These are phyloP conservation scores for Suillus discolor DNA, from an alignment of 768 basidiomycete species.

Conservation along the genomic window DNA sequence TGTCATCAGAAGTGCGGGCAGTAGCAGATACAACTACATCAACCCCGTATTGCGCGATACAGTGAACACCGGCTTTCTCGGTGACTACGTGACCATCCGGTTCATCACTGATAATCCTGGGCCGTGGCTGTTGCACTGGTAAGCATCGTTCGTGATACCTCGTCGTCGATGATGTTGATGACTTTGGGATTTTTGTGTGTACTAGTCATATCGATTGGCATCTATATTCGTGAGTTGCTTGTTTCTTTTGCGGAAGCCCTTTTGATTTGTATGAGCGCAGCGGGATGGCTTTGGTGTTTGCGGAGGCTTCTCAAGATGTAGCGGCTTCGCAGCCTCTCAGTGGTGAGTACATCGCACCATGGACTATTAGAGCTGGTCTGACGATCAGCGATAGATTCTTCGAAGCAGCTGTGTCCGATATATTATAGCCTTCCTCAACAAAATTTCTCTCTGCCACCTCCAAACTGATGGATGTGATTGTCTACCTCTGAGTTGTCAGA, in stretches of 20 bases:
- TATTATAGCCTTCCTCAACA: constrained; percentile 1
- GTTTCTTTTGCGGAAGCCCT: background rate
- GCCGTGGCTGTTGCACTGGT: constrained; percentile 3
- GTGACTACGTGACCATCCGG: background rate
- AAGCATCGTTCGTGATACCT: background rate
- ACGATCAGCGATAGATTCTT: background rate
- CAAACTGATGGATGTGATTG: background rate
- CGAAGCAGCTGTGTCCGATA: constrained; percentile 1
- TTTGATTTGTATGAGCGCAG: background rate
- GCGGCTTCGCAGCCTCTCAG: background rate
- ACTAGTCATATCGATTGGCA: constrained; percentile 6
- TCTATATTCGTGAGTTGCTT: background rate
- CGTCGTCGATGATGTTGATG: background rate
- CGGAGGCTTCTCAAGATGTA: background rate
- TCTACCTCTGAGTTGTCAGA: background rate
- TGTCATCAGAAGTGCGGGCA: background rate
- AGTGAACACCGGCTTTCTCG: background rate
- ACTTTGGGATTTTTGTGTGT: background rate
- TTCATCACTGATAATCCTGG: constrained; percentile 4
- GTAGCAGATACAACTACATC: background rate
- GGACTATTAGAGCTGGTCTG: background rate
- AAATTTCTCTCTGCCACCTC: background rate
- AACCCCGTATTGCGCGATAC: background rate
- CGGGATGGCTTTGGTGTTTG: background rate
- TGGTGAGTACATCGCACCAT: background rate